Evolutionary conservation across 2,329 filamentous ascomycete genomes (phyloP).

Genomic region (Aureobasidium musti): DNA sequence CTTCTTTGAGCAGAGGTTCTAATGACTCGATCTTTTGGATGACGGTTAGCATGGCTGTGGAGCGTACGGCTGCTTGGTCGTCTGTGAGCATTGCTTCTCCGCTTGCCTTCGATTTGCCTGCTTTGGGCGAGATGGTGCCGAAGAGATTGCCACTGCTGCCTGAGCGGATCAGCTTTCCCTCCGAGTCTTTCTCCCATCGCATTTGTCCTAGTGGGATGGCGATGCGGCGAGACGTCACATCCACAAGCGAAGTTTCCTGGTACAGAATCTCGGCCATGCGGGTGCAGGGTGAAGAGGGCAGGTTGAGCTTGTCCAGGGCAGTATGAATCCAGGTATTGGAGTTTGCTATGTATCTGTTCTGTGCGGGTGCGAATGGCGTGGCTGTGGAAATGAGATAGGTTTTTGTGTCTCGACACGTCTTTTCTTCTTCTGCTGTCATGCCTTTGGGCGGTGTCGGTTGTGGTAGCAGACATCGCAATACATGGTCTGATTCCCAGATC

Average conservation of each 20-base stretch:
- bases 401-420: slow-evolving; percentile 67
- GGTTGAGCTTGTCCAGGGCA: slow-evolving; percentile 69
- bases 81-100: slow-evolving; percentile 35
- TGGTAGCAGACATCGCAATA: slow-evolving; percentile 78
- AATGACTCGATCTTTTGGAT: slow-evolving; percentile 82
- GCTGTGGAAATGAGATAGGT: slow-evolving; percentile 82
- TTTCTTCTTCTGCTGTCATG: slow-evolving; percentile 62
- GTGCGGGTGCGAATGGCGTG: slow-evolving; percentile 75
- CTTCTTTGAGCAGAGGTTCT: slow-evolving; percentile 78
- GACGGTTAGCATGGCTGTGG: slow-evolving; percentile 77
- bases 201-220: slow-evolving; percentile 85
- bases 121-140: slow-evolving; percentile 31
- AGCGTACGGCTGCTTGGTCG: slow-evolving; percentile 70
- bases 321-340: slow-evolving; percentile 81
- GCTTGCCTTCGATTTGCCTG: slow-evolving; percentile 32
- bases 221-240: slow-evolving; percentile 71
- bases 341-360: slow-evolving; percentile 79
- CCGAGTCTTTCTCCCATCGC: slow-evolving; percentile 67
- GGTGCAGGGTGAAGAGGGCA: slow-evolving; percentile 76
- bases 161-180: slow-evolving; percentile 39
- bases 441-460: slow-evolving; percentile 62
- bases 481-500: slow-evolving; percentile 86
- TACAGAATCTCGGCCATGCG: slow-evolving; percentile 73
- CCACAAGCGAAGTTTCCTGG: slow-evolving; percentile 75
- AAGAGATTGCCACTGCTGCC: slow-evolving; percentile 33